Percentiles rank a stretch among this genome's conserved stretches.
phyloP scores from a whole-genome alignment of 371 early-diverging fungal genomes.

The Rhizopus sp. region DNA sequence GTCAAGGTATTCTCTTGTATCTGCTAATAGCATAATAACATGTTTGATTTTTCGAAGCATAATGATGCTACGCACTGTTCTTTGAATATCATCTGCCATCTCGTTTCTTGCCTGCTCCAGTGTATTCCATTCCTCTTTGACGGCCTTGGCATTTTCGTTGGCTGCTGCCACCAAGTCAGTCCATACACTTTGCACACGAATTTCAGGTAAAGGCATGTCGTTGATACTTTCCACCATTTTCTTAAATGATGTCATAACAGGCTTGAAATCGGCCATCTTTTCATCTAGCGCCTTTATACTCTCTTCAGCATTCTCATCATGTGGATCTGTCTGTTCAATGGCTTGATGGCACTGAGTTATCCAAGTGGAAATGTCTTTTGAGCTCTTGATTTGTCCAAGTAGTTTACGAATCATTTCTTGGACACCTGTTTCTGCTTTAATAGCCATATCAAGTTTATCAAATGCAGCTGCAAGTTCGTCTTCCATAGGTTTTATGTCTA shows the following conservation, averaged over 20 bases:
- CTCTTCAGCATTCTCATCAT: constrained; percentile 10
- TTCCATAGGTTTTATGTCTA: neutral
- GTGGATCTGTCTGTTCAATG: constrained; percentile 18
- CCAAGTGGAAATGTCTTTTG: constrained; percentile 37
- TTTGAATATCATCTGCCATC: constrained; percentile 5
- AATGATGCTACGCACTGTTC: constrained; percentile 24
- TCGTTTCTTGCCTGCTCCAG: constrained; percentile 8
- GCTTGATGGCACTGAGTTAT: constrained; percentile 34
- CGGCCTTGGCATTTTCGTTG: constrained; percentile 5
- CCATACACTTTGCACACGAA: neutral
- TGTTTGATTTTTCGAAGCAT: constrained; percentile 44
- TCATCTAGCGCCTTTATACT: constrained; percentile 31
- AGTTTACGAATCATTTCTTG: constrained; percentile 30
- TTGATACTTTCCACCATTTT: constrained; percentile 18
- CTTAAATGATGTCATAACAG: constrained; percentile 29
- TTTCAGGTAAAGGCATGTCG: too few species aligned
- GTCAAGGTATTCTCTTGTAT: constrained; percentile 28
- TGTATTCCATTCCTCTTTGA: constrained; percentile 23
- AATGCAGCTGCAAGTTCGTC: neutral
- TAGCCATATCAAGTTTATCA: neutral
- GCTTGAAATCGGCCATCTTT: constrained; percentile 31
- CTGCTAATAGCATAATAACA: constrained; percentile 34
- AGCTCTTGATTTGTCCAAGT: constrained; percentile 35
- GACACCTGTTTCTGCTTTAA: neutral
- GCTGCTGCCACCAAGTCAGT: neutral